These are phyloP conservation scores for Brassica nigra DNA, from an alignment of 345 rosid species.

Conservation along the genomic window DNA sequence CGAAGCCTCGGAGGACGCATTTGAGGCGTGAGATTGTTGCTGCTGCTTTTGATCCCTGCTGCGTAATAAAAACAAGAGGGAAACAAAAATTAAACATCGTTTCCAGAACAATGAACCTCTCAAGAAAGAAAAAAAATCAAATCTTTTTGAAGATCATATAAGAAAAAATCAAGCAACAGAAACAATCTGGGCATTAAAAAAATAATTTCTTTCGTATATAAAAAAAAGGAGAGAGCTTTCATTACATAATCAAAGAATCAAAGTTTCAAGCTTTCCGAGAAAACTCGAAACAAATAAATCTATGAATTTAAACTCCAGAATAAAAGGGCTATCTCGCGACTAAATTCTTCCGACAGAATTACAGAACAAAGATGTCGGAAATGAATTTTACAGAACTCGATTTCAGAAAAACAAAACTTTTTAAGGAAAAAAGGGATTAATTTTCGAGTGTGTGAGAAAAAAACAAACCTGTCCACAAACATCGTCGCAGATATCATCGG, in stretches of 20 bases:
- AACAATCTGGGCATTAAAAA: conserved; percentile 26
- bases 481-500: conserved; percentile 75
- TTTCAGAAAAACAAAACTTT: background rate
- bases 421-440: background rate
- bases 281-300: background rate
- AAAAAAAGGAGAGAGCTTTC: background rate
- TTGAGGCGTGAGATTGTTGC: conserved; percentile 42
- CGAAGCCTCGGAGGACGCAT: conserved; percentile 39
- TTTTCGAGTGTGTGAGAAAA: background rate
- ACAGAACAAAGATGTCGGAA: background rate
- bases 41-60: conserved; percentile 40
- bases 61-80: background rate
- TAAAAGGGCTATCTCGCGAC: background rate
- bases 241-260: background rate
- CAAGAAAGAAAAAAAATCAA: background rate
- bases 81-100: background rate
- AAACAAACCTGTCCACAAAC: conserved; percentile 81
- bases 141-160: background rate
- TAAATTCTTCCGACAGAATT: background rate
- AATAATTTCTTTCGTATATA: background rate
- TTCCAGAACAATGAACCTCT: background rate
- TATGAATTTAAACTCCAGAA: background rate
- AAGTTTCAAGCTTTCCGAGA: background rate
- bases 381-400: background rate
- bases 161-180: conserved; percentile 25